Base-by-base conservation (phyloP, 1,284 basidiomycete genomes). In the Ustilago cynodontis region DNA sequence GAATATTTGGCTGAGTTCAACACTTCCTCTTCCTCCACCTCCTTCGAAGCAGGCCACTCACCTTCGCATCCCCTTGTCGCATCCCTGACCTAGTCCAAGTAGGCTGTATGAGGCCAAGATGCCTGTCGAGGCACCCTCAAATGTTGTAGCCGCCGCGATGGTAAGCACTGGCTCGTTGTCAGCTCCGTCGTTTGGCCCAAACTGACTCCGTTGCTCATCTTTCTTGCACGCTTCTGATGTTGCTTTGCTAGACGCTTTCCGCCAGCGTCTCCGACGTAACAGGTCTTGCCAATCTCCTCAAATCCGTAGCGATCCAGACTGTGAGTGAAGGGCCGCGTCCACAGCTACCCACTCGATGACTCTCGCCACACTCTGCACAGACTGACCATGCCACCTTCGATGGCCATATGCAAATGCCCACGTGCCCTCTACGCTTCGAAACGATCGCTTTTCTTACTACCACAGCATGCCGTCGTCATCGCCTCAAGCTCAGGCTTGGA, bases 401-500 rank as follows among this genome's bases (percentile, higher is more conserved):
- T 35, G 29, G 5, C 31, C 31, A 33, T 11, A 35, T 18, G 18
- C 31, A 20, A 8, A 20, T 33, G 18, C 11, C 41, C 20, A n/a
- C 51, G 0, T 35, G 47, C 20, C 41, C 16, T n/a, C 11, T 11
- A 10, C 37, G n/a, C 9, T 10, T n/a, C n/a, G n/a, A n/a, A 8
- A 29, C 18, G 4, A 28, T 50, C 14, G 26, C 24, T 22, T 6
- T 52, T 22, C 11, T 20, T 10, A 26, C 11, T 4, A 26, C 47
- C 4, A 5, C 56, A 71, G 68, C 71, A 78, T 50, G 94, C 93
- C n/a, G 91, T 90, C 1, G 88, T 96, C 58, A 91, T 90, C 9
- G 89, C 94, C 14, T 90, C 90, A 22, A 87, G 89, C 43, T 88
- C 89, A 33, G 94, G 94, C 1, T 87, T 97, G 70, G 90, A 90